phyloP scores from a whole-genome alignment of 2,329 filamentous ascomycete species.

The Fusarium globosum region DNA sequence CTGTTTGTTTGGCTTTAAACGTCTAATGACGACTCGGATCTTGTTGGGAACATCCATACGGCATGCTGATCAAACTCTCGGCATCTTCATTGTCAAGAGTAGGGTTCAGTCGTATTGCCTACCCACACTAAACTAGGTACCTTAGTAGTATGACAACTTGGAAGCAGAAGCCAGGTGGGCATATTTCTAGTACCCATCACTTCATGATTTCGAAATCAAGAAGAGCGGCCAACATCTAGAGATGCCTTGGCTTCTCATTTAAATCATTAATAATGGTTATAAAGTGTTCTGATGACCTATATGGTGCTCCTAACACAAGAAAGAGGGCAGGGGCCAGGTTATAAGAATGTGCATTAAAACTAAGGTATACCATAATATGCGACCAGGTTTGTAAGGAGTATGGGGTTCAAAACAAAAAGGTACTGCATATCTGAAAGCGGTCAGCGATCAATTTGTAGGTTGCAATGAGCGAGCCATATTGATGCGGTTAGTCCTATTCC shows the following conservation, averaged over 20 bases:
- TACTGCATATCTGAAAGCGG: constrained; percentile 12
- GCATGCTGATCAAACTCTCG: not conserved
- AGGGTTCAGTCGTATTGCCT: too few species aligned
- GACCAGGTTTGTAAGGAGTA: constrained; percentile 6
- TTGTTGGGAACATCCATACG: not conserved
- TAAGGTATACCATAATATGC: constrained; percentile 18
- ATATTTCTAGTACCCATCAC: not conserved
- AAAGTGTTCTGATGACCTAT: not conserved
- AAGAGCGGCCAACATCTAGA: not conserved
- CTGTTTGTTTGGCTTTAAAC: not conserved
- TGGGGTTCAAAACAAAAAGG: not conserved
- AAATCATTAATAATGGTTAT: not conserved
- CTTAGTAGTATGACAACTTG: too few species aligned
- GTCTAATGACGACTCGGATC: not conserved
- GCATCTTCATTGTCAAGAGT: too few species aligned
- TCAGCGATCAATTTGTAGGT: constrained; percentile 8
- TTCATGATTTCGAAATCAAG: not conserved
- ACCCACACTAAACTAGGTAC: too few species aligned
- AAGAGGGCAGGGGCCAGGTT: not conserved
- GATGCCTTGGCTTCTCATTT: not conserved
- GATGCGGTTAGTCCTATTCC: not conserved
- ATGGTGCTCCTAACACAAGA: not conserved
- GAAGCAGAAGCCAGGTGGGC: not conserved
- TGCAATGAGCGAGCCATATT: not conserved
- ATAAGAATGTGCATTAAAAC: constrained; percentile 16